phyloP scores from a whole-genome alignment of 2,329 filamentous ascomycete species.

The Endocalyx cinctus region DNA sequence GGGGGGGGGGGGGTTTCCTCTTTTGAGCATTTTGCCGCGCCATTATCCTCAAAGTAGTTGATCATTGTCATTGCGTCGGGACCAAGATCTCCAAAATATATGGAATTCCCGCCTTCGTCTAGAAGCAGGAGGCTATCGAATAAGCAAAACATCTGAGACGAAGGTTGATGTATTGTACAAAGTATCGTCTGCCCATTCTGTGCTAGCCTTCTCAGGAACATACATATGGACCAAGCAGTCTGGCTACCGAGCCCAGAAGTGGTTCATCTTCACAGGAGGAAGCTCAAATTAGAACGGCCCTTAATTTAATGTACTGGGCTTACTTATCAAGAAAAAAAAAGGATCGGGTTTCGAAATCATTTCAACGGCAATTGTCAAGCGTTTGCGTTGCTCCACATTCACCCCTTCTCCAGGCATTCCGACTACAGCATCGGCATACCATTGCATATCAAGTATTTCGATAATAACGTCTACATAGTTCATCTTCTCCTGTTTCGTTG shows the following conservation, averaged over 20 bases:
- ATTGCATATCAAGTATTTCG: constrained; percentile 77
- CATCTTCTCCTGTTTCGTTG: constrained; percentile 67
- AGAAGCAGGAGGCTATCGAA: constrained; percentile 76
- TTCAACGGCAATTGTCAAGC: constrained; percentile 88
- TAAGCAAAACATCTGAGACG: constrained; percentile 84
- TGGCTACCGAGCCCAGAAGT: constrained; percentile 87
- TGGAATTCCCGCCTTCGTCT: constrained; percentile 64
- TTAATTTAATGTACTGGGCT: not conserved
- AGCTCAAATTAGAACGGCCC: not conserved
- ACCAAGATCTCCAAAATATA: constrained; percentile 75
- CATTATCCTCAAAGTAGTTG: constrained; percentile 68
- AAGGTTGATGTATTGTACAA: constrained; percentile 90
- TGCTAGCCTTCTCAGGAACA: constrained; percentile 78
- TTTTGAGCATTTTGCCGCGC: too few species aligned
- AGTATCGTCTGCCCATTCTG: constrained; percentile 82
- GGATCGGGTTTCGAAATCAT: constrained; percentile 82
- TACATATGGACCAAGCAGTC: constrained; percentile 82
- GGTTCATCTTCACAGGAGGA: constrained; percentile 66
- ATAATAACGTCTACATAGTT: constrained; percentile 87
- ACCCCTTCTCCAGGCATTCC: constrained; percentile 76
- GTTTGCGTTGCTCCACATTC: constrained; percentile 61
- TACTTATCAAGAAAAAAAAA: constrained; percentile 59
- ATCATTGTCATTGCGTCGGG: constrained; percentile 59
- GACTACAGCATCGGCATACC: constrained; percentile 80
- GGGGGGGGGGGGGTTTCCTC: too few species aligned